These are phyloP conservation scores for Pachyrhizus erosus DNA, from an alignment of 306 rosid genomes.

Conservation along the genomic window DNA sequence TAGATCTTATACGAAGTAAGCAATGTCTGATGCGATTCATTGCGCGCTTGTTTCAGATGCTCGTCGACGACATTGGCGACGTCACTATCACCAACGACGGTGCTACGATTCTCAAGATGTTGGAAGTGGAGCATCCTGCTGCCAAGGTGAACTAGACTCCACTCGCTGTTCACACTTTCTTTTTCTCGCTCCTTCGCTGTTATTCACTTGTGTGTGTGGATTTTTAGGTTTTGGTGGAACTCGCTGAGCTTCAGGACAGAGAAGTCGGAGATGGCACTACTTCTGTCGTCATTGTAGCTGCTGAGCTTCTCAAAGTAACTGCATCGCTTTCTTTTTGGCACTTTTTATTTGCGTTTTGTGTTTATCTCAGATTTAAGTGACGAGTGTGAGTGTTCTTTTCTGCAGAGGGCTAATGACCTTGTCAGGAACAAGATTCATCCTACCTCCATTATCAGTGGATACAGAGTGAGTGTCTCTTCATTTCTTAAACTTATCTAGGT, in stretches of 20 bases:
- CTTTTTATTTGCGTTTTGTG: not conserved
- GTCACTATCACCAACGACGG: constrained; percentile 97
- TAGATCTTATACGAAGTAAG: not conserved
- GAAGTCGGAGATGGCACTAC: constrained; percentile 99
- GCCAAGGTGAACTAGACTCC: constrained; percentile 64
- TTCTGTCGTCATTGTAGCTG: constrained; percentile 92
- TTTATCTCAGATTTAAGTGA: not conserved
- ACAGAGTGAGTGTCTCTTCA: constrained; percentile 61
- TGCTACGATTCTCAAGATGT: constrained; percentile 94
- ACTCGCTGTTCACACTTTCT: not conserved
- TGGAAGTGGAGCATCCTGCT: constrained; percentile 99
- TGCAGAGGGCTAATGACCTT: constrained; percentile 94
- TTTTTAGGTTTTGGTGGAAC: constrained; percentile 87
- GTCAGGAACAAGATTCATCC: constrained; percentile 97
- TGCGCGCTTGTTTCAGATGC: constrained; percentile 65
- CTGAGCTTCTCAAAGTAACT: constrained; percentile 87
- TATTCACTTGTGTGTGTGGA: not conserved
- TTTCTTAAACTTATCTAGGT: not conserved
- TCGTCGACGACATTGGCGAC: constrained; percentile 93
- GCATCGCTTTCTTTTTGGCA: not conserved
- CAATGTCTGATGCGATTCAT: not conserved
- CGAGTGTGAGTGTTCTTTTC: not conserved
- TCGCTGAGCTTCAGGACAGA: constrained; percentile 94
- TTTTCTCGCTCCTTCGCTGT: not conserved
- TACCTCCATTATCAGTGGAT: constrained; percentile 96